Percentiles rank a stretch among this genome's conserved stretches.
Conservation (phyloP, 768 basidiomycete genomes). For the Fomitopsis serialis region DNA sequence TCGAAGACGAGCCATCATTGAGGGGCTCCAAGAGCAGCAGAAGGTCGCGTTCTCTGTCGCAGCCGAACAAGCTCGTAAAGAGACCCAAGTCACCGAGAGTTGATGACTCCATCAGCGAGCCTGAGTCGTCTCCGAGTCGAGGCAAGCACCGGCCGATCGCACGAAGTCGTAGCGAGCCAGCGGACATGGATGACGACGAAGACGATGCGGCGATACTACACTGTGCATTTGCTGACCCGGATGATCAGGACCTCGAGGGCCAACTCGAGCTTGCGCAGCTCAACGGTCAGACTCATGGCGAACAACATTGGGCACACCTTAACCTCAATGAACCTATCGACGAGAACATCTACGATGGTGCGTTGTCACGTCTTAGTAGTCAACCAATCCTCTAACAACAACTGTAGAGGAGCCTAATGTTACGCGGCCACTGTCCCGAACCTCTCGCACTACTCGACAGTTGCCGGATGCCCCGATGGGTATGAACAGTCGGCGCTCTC, state of each 20-base stretch:
- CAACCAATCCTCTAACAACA: constrained; percentile 5
- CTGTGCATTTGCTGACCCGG: constrained; percentile 46
- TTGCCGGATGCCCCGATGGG: constrained; percentile 28
- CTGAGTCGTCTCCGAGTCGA: constrained; percentile 13
- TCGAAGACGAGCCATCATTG: constrained; percentile 51
- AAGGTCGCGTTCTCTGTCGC: constrained; percentile 24
- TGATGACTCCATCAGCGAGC: constrained; percentile 27
- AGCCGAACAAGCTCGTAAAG: constrained; percentile 45
- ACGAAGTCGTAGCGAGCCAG: constrained; percentile 39
- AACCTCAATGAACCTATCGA: constrained; percentile 45
- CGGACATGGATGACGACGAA: constrained; percentile 35
- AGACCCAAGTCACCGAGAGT: constrained; percentile 39
- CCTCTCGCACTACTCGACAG: constrained; percentile 8
- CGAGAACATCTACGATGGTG: constrained; percentile 78
- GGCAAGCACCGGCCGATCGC: not conserved
- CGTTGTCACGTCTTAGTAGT: constrained; percentile 11
- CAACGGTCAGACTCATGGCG: constrained; percentile 77
- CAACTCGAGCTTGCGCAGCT: constrained; percentile 77
- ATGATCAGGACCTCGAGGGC: constrained; percentile 71
- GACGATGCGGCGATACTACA: constrained; percentile 24
- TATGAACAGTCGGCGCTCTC: constrained; percentile 38
- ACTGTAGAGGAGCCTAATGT: constrained; percentile 52
- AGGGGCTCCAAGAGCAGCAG: constrained; percentile 31
- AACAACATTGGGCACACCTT: constrained; percentile 34
- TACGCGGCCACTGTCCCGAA: constrained; percentile 48